Conservation (phyloP, 208 protist species). For the Trypanosoma congolense region DNA sequence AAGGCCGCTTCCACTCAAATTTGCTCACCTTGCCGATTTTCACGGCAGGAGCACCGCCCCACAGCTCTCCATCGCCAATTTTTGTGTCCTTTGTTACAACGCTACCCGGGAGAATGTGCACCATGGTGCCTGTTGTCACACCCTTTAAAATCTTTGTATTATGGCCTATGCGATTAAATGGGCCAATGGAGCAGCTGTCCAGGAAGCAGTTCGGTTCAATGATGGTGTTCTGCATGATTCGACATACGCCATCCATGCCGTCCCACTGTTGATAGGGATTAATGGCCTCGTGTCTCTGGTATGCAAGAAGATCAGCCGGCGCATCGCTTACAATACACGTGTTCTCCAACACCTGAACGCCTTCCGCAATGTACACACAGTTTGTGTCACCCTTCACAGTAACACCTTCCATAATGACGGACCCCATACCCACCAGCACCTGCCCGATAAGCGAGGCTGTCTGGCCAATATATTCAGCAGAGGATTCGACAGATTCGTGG, state of each 20-base stretch:
- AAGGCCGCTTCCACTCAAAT: slow-evolving; percentile 84
- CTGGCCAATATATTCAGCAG: slow-evolving; percentile 79
- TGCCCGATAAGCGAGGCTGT: slow-evolving; percentile 78
- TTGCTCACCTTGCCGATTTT: slow-evolving; percentile 84
- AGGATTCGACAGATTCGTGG: slow-evolving; percentile 74
- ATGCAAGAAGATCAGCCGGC: slow-evolving; percentile 71
- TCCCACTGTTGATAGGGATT: slow-evolving; percentile 90
- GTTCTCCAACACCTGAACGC: slow-evolving; percentile 85
- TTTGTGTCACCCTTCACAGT: slow-evolving; percentile 83
- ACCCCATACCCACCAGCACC: slow-evolving; percentile 67
- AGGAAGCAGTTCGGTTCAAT: slow-evolving; percentile 86
- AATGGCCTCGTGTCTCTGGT: slow-evolving; percentile 76
- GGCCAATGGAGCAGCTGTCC: slow-evolving; percentile 83
- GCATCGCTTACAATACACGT: slow-evolving; percentile 86
- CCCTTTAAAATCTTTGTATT: slow-evolving; percentile 88
- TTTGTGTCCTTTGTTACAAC: slow-evolving; percentile 78
- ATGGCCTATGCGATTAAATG: slow-evolving; percentile 85
- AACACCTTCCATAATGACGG: slow-evolving; percentile 82
- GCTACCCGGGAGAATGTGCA: slow-evolving; percentile 84
- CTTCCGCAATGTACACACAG: slow-evolving; percentile 80
- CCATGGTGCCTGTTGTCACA: slow-evolving; percentile 85
- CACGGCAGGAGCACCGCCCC: slow-evolving; percentile 78
- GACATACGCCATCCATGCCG: slow-evolving; percentile 72
- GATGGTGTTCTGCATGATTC: slow-evolving; percentile 80
- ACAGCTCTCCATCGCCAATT: slow-evolving; percentile 81